Conservation (phyloP, 1,284 basidiomycete species). For the Chiua sp. region DNA sequence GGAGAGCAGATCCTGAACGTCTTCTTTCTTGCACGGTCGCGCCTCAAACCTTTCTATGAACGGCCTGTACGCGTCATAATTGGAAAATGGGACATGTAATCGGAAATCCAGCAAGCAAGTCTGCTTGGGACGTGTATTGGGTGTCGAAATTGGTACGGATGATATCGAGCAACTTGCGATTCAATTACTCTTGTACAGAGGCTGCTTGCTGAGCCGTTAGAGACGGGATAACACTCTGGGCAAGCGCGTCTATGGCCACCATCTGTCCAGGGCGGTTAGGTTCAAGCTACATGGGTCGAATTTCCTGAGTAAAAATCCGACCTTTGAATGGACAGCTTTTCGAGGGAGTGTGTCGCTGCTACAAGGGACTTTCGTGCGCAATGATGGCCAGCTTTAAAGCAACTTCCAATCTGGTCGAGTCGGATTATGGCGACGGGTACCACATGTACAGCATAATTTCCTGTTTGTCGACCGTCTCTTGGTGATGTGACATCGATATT, state of each 20-base stretch:
- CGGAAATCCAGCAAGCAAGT: slow-evolving; percentile 17
- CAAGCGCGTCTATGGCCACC: not conserved
- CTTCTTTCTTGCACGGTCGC: slow-evolving; percentile 8
- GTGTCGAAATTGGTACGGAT: slow-evolving; percentile 12
- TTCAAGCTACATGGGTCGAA: not conserved
- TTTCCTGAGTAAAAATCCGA: not conserved
- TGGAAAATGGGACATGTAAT: slow-evolving; percentile 19
- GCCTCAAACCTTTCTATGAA: slow-evolving; percentile 20
- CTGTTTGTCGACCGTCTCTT: no score
- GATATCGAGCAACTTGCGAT: slow-evolving; percentile 6
- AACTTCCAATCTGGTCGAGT: not conserved
- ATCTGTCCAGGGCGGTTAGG: not conserved
- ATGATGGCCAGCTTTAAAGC: not conserved
- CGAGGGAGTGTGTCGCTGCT: not conserved
- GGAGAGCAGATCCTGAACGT: slow-evolving; percentile 2
- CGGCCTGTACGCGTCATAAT: slow-evolving; percentile 21
- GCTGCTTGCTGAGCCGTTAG: not conserved
- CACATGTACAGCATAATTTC: no score
- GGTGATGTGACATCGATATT: no score
- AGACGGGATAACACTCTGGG: not conserved
- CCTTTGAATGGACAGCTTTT: not conserved
- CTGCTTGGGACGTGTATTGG: slow-evolving; percentile 9
- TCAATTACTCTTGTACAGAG: slow-evolving; percentile 2
- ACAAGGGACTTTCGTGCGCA: not conserved
- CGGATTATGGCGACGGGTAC: not conserved